Evolutionary conservation across 257 asterid species (phyloP), one percentile per base, ranked within the genome.

Genomic region (Mitragyna speciosa): DNA sequence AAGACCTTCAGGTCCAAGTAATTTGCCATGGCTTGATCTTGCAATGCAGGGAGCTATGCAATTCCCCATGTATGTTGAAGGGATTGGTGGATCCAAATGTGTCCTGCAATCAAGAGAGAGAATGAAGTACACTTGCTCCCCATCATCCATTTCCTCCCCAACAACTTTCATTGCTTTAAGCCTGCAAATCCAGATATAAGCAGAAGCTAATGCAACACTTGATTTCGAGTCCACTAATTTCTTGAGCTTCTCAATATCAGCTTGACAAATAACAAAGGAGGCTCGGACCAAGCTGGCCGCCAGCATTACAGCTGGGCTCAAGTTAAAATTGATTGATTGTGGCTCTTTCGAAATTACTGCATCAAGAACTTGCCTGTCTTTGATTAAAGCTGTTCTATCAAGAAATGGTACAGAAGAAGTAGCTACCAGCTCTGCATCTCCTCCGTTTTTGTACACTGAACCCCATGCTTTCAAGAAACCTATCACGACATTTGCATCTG

Each of bases 381-480:
- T 82, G 14, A 89, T 48, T 78, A 79, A 7, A 64, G 36, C 69
- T 2, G 90, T 80, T 71, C 93, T 81, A 31, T 86, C 93, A 77
- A 64, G 87, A 59, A 85, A 33, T 6, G 92, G 92, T 12, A 73
- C 33, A 1, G 48, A 47, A 52, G 51, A 67, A 43, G 58, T 56
- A 0, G 63, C 61, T 54, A 73, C 51, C 39, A 70, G 33, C 14
- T 77, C 79, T 33, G 31, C 58, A 15, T 81, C 72, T 79, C 82
- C 80, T 11, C 69, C 47, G 0, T 36, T 14, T 79, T 65, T 83
- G 47, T 58, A 17, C 39, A 73, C 63, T 0, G 66, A 54, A 68
- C 79, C 89, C 96, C 96, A 91, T 1, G 82, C 68, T 66, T 16
- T 80, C 2, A 83, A 22, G 68, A 91, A 91, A 1, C 85, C 70